Percentiles rank a stretch among this genome's conserved stretches.
Conservation (phyloP, 371 early-diverging fungal species). For the Syncephalastrum contaminatum region DNA sequence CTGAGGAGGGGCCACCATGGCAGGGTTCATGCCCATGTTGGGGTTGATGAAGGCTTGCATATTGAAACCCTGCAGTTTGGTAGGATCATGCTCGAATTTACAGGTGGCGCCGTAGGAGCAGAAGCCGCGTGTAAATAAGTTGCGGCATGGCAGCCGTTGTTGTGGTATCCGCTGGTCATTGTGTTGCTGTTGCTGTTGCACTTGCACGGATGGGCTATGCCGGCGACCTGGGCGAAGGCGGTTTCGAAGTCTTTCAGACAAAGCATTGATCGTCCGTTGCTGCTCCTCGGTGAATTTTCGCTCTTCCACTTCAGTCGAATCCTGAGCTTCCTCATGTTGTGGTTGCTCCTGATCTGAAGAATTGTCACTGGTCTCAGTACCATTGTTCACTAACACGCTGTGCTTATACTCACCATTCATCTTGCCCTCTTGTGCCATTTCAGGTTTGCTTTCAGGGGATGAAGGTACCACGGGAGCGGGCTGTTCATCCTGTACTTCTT, state of each 20-base stretch:
- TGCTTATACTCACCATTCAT: background rate
- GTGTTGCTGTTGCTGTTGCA: conserved; percentile 17
- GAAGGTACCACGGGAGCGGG: background rate
- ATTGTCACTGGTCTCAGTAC: background rate
- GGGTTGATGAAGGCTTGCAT: conserved; percentile 1
- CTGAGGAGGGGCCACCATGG: conserved; percentile 4
- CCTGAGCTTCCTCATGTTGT: background rate
- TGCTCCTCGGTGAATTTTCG: background rate
- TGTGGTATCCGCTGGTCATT: conserved; percentile 29
- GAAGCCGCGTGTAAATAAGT: conserved; percentile 58
- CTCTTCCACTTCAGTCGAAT: conserved; percentile 4
- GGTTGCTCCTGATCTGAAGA: conserved; percentile 2
- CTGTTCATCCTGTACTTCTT: conserved; percentile 49
- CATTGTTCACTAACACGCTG: background rate
- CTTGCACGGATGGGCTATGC: background rate
- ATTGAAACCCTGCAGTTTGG: conserved; percentile 5
- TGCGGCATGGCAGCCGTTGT: conserved; percentile 41
- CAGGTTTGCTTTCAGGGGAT: background rate
- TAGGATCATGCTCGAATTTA: conserved; percentile 68
- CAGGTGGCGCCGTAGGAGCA: conserved; percentile 81
- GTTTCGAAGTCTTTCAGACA: conserved; percentile 9
- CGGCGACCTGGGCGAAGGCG: conserved; percentile 26
- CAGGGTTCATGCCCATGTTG: conserved; percentile 1
- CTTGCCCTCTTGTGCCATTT: background rate
- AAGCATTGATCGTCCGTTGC: too few relatives aligned